Base-by-base conservation (phyloP, 179 eudicot species). In the Patellifolia procumbens region DNA sequence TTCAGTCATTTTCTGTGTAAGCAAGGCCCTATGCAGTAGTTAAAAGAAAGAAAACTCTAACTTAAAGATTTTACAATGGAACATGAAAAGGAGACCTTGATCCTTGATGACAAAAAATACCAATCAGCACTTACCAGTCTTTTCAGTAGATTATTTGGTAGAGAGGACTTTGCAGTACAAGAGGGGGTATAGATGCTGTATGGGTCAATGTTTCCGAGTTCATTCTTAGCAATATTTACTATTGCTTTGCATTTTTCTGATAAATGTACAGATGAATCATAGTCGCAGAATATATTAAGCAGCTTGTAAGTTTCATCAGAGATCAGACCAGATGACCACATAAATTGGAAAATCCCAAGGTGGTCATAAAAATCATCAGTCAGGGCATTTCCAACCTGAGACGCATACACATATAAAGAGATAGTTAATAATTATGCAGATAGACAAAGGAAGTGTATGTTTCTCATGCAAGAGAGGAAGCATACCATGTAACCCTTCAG, bases 271-370 rank as follows among this genome's bases (percentile, higher is more conserved):
- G 86, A 93, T 58, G 97, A 85, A 65, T 91, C 85, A 52, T 66
- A 73, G 80, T 85, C 92, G 16, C 97, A 95, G 51, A 79, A 78
- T 34, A 74, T 65, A 68, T 93, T 95, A 68, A 90, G 82, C 80
- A 81, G 84, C 85, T 86, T 93, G 88, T 82, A 91, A 13, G 97
- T 93, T 86, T 91, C 91, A 48, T 90, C 97, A 45, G 99, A 95
- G 71, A 95, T 90, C 89, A 95, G 70, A 76, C 99, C 99, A 80
- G 91, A 84, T 53, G 99, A 81, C 99, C 99, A 95, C 97, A 93
- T 80, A 75, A 91, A 95, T 72, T 95, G 90, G 83, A 88, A 95
- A 32, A 90, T 31, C 67, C 99, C 99, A 76, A 86, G 77, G 76
- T 90, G 91, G 77, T 92, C 99, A 68, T 84, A 84, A 72, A 68